Percentiles rank a stretch among this genome's conserved stretches.
Evolutionary conservation across 768 basidiomycete species (phyloP).

Genomic region (Suillus subluteus): DNA sequence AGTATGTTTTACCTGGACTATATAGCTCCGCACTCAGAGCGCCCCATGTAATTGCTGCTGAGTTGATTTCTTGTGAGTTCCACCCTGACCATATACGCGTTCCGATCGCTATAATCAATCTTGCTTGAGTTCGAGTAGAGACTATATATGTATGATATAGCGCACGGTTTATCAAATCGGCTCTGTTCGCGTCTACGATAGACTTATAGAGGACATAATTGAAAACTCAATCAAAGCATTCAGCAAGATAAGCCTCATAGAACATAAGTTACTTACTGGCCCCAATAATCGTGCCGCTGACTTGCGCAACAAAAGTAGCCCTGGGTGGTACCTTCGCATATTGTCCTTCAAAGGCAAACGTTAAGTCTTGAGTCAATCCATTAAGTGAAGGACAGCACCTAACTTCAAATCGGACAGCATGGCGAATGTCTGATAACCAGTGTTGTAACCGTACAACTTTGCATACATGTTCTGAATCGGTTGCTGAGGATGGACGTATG

Average conservation of each 20-base stretch:
- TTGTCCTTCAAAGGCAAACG: slow-evolving; percentile 50
- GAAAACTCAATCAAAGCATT: slow-evolving; percentile 16
- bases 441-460: slow-evolving; percentile 56
- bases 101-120: slow-evolving; percentile 17
- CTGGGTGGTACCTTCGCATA: slow-evolving; percentile 58
- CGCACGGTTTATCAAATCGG: slow-evolving; percentile 19
- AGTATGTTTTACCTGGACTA: slow-evolving; percentile 50
- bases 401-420: slow-evolving; percentile 48
- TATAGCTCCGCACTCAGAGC: slow-evolving; percentile 57
- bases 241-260: not conserved
- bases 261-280: slow-evolving; percentile 38
- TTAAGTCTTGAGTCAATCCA: slow-evolving; percentile 15
- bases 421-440: slow-evolving; percentile 54
- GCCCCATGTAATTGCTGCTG: slow-evolving; percentile 58
- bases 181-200: slow-evolving; percentile 19
- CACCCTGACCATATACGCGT: slow-evolving; percentile 33
- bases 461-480: slow-evolving; percentile 49
- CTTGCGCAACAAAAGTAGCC: slow-evolving; percentile 50
- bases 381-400: not conserved
- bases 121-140: slow-evolving; percentile 5
- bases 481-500: slow-evolving; percentile 25
- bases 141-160: not conserved
- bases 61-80: slow-evolving; percentile 56
- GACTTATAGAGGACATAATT: slow-evolving; percentile 25
- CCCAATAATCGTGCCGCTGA: slow-evolving; percentile 53